Evolutionary conservation across 768 basidiomycete species (phyloP).

Genomic region (Cystobasidium tubakii): DNA sequence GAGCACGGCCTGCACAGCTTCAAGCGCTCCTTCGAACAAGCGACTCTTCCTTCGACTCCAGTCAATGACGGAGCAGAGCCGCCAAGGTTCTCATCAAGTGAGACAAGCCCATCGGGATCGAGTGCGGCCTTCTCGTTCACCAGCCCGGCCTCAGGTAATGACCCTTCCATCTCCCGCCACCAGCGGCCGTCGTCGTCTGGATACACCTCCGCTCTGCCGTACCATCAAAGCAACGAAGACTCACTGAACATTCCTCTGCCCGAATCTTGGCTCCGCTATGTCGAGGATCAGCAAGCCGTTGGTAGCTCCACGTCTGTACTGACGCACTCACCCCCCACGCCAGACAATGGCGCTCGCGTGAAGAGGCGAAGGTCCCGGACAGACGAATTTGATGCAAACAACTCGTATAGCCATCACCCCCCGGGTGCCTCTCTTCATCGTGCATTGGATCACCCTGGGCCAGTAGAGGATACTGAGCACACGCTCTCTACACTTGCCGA

Average conservation of each 20-base stretch:
- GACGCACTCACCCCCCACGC: constrained; percentile 3
- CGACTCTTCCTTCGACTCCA: constrained; percentile 3
- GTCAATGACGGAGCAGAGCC: not conserved
- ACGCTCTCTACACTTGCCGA: not conserved
- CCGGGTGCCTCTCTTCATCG: too few species aligned
- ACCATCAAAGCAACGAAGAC: not conserved
- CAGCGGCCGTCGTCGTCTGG: not conserved
- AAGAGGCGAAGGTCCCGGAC: constrained; percentile 9
- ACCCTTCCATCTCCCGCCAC: not conserved
- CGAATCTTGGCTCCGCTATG: not conserved
- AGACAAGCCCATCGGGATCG: constrained; percentile 3
- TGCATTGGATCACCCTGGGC: too few species aligned
- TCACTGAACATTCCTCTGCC: not conserved
- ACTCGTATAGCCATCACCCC: too few species aligned
- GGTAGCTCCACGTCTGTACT: not conserved
- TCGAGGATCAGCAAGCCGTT: not conserved
- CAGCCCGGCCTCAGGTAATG: not conserved
- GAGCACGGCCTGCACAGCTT: constrained; percentile 10
- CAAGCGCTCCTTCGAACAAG: constrained; percentile 29
- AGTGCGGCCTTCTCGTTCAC: not conserved
- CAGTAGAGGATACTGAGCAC: too few species aligned
- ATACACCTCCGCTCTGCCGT: not conserved
- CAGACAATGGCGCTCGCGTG: not conserved
- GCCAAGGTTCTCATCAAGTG: not conserved
- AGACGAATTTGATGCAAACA: not conserved